Base-by-base conservation (phyloP, 192 early-diverging fungal species). In the Umbelopsis isabellina region DNA sequence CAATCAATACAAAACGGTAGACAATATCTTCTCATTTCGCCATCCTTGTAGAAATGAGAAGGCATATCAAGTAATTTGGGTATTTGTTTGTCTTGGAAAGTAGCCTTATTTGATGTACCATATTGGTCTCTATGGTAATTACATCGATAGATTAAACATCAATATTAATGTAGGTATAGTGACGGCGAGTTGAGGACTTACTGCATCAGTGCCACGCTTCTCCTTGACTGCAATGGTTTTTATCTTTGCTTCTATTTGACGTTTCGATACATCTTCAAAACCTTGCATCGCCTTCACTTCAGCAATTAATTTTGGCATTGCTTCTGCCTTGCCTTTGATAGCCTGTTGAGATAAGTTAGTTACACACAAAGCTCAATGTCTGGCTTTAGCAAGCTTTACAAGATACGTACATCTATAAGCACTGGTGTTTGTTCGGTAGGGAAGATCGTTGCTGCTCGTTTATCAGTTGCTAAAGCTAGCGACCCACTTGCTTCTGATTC, bases 141-240 rank as follows among this genome's bases (percentile, higher is more conserved):
- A 41, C 37, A 41, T 41, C 10, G 6, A 41, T 41, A 9, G 37
- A 6, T 41, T 6, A n/a, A n/a, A 41, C 7, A 6, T 41, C 37
- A 6, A 3, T 30, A 30, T 2, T 25, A 51, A 7, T 10, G 2
- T 25, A 35, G 13, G 1, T 35, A 35, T 13, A 35, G 27, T 6
- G 25, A 25, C 6, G 25, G 1, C 3, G 35, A n/a, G 6, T 41
- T 9, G 37, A 41, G 10, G 8, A 46, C 70, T 70, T 74, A 79
- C 77, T 10, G 67, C 71, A 65, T 79, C 77, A 22, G 49, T 21
- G 7, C 77, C 77, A 27, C 77, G 72, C 44, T 79, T 79, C 69
- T 79, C 77, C 27, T 79, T 79, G 20, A 74, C 47, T 25, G 77
- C 77, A 20, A 79, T 71, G 37, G 68, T 35, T 46, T 71, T 73